These are phyloP conservation scores for Echria macrotheca DNA, from an alignment of 495 filamentous ascomycete species.

Conservation along the genomic window DNA sequence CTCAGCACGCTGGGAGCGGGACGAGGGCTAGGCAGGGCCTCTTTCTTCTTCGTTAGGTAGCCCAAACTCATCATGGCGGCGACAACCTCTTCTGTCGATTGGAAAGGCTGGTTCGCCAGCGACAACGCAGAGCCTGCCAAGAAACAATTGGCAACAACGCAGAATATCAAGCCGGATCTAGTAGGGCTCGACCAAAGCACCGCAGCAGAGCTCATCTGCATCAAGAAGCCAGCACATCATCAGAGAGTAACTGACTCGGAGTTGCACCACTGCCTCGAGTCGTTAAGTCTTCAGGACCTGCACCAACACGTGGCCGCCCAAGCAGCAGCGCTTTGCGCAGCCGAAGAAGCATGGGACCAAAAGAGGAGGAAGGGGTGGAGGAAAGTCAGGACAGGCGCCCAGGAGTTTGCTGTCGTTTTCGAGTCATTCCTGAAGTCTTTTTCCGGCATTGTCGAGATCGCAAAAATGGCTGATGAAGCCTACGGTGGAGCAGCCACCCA, in stretches of 20 bases:
- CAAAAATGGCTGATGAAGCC: neutral
- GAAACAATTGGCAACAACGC: neutral
- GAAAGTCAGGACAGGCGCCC: neutral
- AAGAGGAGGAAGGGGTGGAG: constrained; percentile 5
- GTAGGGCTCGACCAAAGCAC: neutral
- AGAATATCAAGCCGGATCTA: neutral
- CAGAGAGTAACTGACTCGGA: neutral
- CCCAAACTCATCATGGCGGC: too few relatives aligned
- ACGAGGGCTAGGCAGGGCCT: too few relatives aligned
- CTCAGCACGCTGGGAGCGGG: too few relatives aligned
- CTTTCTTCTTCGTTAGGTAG: too few relatives aligned
- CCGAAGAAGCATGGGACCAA: constrained; percentile 1
- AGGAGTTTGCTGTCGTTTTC: neutral
- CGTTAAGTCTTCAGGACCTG: neutral
- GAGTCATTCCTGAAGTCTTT: constrained; percentile 5
- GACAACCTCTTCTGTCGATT: too few relatives aligned
- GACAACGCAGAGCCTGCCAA: neutral
- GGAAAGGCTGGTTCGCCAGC: constrained; percentile 1
- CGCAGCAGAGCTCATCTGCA: neutral
- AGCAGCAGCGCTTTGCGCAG: neutral
- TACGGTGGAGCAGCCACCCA: constrained; percentile 4
- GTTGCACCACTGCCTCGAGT: neutral
- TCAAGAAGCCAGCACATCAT: neutral
- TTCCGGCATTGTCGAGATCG: constrained; percentile 7
- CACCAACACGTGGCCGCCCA: neutral